These are phyloP conservation scores for Grammothele lineata DNA, from an alignment of 768 basidiomycete species.

Conservation along the genomic window DNA sequence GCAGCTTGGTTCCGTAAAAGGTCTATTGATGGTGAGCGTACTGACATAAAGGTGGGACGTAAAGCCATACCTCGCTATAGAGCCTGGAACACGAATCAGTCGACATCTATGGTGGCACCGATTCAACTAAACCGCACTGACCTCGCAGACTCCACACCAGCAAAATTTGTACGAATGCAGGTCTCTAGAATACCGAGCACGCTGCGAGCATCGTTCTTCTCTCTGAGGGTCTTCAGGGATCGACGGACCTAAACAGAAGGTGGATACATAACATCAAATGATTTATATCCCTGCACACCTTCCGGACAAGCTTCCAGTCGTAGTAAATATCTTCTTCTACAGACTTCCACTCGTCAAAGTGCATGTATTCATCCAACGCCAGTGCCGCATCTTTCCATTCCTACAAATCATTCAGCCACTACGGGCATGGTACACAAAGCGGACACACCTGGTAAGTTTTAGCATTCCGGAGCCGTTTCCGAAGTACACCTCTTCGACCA, in stretches of 20 bases:
- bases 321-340: constrained; percentile 86
- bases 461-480: constrained; percentile 72
- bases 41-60: too few relatives aligned
- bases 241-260: constrained; percentile 51
- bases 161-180: constrained; percentile 89
- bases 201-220: constrained; percentile 77
- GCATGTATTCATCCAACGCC: constrained; percentile 74
- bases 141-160: constrained; percentile 84
- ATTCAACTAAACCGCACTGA: too few relatives aligned
- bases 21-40: constrained; percentile 47
- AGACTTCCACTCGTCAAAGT: constrained; percentile 89
- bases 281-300: too few relatives aligned
- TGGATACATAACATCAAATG: too few relatives aligned
- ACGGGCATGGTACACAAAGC: neutral
- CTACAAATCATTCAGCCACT: constrained; percentile 31
- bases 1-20: constrained; percentile 84
- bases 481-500: constrained; percentile 74
- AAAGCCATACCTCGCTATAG: constrained; percentile 69
- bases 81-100: constrained; percentile 47
- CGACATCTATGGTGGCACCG: too few relatives aligned
- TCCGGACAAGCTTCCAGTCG: constrained; percentile 83
- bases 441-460: constrained; percentile 61
- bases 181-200: constrained; percentile 89
- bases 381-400: constrained; percentile 88
- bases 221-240: constrained; percentile 67